These are phyloP conservation scores for Sugiyamaella neomexicana DNA, from an alignment of 1,139 yeast species.

Conservation along the genomic window DNA sequence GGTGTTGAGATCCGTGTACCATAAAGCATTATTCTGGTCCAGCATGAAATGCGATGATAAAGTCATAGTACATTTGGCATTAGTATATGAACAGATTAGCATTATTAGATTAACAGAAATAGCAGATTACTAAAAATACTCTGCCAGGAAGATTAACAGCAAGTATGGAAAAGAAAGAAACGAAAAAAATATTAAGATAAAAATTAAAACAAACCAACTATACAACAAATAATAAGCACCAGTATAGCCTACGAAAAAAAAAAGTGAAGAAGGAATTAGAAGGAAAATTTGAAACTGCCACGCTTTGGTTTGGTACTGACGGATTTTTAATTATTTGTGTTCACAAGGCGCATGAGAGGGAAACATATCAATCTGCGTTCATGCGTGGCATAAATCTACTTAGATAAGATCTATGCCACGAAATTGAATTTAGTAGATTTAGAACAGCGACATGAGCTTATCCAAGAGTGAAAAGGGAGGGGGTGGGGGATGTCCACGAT, in stretches of 20 bases:
- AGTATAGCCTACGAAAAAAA: not conserved
- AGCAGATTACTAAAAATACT: not conserved
- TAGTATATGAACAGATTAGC: constrained; percentile 5
- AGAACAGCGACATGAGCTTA: not conserved
- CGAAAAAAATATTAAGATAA: not conserved
- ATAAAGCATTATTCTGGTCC: constrained; percentile 16
- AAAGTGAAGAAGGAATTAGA: not conserved
- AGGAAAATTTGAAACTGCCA: not conserved
- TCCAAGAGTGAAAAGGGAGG: not conserved
- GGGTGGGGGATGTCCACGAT: not conserved
- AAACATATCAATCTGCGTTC: not conserved
- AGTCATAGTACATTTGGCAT: constrained; percentile 13
- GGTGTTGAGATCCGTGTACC: constrained; percentile 11
- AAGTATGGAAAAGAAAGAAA: not conserved
- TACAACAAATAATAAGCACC: not conserved
- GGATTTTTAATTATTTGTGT: not conserved
- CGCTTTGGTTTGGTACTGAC: not conserved
- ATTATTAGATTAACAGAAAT: not conserved
- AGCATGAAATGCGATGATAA: constrained; percentile 15
- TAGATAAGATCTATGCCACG: not conserved
- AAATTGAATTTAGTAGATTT: not conserved
- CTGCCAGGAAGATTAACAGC: not conserved
- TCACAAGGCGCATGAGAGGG: not conserved
- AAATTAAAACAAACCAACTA: not conserved
- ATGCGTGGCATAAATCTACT: not conserved